Conservation (phyloP, 2,329 filamentous ascomycete species). For the Colletotrichum tropicicola region DNA sequence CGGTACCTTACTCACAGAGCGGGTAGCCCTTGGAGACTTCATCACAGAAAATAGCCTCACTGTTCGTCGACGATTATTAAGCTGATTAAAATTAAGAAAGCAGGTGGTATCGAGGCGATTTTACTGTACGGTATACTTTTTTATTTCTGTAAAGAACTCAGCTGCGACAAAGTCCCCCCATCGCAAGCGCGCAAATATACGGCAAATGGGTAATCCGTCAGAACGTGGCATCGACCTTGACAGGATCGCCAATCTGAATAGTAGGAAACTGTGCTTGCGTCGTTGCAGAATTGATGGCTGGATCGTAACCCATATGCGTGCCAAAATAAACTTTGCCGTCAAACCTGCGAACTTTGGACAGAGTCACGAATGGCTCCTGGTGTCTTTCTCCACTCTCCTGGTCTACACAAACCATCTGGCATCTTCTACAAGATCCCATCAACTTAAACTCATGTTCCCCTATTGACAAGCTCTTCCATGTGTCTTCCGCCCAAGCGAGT, state of each 20-base stretch:
- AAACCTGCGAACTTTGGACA: constrained; percentile 86
- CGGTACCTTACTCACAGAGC: no score
- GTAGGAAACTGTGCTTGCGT: constrained; percentile 43
- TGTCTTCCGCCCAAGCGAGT: constrained; percentile 80
- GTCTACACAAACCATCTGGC: constrained; percentile 96
- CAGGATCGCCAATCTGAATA: constrained; percentile 60
- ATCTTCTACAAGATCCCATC: constrained; percentile 85
- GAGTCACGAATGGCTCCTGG: constrained; percentile 87
- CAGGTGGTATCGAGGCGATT: no score
- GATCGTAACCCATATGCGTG: constrained; percentile 73
- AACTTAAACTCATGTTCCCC: constrained; percentile 73
- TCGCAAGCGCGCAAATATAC: no score
- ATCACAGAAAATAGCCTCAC: no score
- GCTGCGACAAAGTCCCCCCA: no score
- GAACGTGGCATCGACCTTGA: constrained; percentile 34
- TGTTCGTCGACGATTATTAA: no score
- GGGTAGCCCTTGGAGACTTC: no score
- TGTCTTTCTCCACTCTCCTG: constrained; percentile 81
- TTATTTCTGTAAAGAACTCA: no score
- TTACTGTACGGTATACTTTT: no score
- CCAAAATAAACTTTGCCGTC: constrained; percentile 92
- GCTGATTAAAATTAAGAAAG: no score
- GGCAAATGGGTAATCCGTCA: no score
- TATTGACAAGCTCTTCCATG: constrained; percentile 76
- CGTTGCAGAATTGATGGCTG: constrained; percentile 27